A percentile compares a stretch with the other conserved stretches of the same genome.
phyloP scores from a whole-genome alignment of 2,329 filamentous ascomycete genomes.

The Ophiostoma perfectum region DNA sequence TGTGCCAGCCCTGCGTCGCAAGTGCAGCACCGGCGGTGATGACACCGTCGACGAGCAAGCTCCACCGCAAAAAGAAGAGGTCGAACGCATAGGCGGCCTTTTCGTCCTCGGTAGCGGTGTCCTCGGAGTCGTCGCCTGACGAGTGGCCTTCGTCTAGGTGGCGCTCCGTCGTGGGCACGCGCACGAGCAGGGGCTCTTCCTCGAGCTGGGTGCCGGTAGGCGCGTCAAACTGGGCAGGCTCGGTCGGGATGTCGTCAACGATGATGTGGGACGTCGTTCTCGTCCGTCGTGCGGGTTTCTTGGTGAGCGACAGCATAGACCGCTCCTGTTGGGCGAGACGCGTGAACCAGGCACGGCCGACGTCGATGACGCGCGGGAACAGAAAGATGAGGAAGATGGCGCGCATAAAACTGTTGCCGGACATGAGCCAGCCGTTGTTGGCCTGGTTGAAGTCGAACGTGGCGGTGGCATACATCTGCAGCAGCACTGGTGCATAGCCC shows the following conservation, averaged over 20 bases:
- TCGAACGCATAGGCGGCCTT: slow-evolving; percentile 56
- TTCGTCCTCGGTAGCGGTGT: slow-evolving; percentile 28
- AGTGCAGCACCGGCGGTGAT: slow-evolving; percentile 60
- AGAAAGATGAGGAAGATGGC: slow-evolving; percentile 51
- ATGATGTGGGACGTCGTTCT: not conserved
- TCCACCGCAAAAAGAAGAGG: slow-evolving; percentile 61
- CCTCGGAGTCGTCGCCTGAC: not conserved
- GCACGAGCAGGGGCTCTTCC: slow-evolving; percentile 39
- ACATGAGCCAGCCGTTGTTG: slow-evolving; percentile 54
- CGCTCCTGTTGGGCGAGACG: slow-evolving; percentile 13
- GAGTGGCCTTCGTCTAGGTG: slow-evolving; percentile 23
- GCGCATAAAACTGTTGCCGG: slow-evolving; percentile 49
- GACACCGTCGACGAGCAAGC: slow-evolving; percentile 57
- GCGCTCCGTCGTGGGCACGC: slow-evolving; percentile 12
- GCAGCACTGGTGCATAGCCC: slow-evolving; percentile 58
- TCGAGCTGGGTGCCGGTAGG: slow-evolving; percentile 39
- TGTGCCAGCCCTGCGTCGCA: slow-evolving; percentile 59
- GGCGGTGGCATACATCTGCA: slow-evolving; percentile 55
- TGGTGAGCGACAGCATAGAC: not conserved
- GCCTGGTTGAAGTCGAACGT: slow-evolving; percentile 50
- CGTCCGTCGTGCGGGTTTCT: not conserved
- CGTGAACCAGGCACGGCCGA: slow-evolving; percentile 31
- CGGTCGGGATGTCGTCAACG: slow-evolving; percentile 32
- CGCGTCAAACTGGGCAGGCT: slow-evolving; percentile 40
- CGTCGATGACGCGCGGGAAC: slow-evolving; percentile 48